These are phyloP conservation scores for Wickerhamomyces canadensis DNA, from an alignment of 805 yeast species.

Conservation along the genomic window DNA sequence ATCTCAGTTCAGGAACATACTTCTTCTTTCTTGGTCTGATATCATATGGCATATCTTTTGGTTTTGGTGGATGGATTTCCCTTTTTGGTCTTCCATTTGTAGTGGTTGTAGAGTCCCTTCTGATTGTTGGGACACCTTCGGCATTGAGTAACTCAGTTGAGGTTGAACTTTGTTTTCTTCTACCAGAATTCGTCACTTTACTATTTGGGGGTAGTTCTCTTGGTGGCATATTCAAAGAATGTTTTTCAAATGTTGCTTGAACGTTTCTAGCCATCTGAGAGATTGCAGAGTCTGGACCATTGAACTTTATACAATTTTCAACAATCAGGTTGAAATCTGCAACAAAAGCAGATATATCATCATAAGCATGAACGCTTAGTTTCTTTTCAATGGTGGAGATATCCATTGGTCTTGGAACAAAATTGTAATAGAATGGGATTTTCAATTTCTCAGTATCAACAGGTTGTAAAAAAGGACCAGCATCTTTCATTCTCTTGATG, in stretches of 20 bases:
- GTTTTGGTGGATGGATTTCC: conserved; percentile 93
- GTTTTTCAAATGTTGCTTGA: conserved; percentile 90
- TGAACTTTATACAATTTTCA: conserved; percentile 72
- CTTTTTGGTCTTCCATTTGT: conserved; percentile 84
- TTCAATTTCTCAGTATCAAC: conserved; percentile 86
- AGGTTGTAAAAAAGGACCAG: conserved; percentile 82
- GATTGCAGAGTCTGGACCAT: conserved; percentile 78
- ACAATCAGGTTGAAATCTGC: conserved; percentile 85
- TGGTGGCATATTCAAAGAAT: conserved; percentile 87
- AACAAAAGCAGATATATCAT: conserved; percentile 57
- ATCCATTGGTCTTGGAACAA: conserved; percentile 88
- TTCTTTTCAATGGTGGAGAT: conserved; percentile 85
- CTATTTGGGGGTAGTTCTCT: conserved; percentile 32
- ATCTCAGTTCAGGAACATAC: conserved; percentile 82
- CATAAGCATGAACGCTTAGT: conserved; percentile 64
- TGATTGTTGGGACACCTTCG: conserved; percentile 53
- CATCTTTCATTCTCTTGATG: conserved; percentile 85
- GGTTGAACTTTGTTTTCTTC: conserved; percentile 22
- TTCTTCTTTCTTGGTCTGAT: conserved; percentile 88
- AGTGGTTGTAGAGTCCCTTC: conserved; percentile 64
- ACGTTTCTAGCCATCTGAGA: conserved; percentile 89
- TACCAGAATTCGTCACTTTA: conserved; percentile 10
- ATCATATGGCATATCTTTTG: conserved; percentile 90
- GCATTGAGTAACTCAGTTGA: conserved; percentile 27
- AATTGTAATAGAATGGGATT: conserved; percentile 85